Base-by-base conservation (phyloP, 2,329 filamentous ascomycete species). In the Samsoniella hepiali region DNA sequence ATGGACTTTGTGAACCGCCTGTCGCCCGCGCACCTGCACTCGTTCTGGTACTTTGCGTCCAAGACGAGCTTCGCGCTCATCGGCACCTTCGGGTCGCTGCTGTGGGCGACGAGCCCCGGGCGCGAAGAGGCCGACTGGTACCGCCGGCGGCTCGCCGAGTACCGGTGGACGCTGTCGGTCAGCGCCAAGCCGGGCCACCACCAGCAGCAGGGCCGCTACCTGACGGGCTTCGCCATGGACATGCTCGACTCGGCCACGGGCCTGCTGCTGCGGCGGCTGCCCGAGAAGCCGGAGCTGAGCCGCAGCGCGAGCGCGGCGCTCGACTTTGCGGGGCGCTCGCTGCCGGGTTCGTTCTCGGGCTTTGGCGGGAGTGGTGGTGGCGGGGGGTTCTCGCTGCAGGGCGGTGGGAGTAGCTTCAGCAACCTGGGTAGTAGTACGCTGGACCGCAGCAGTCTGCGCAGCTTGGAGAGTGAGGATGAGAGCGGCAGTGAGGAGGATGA, bases 1-100 rank as follows among this genome's bases (percentile, higher is more conserved):
- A 96, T 98, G 91, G 94, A 98, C 74, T 97, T 97, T 76, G 93
- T 97, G 70, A 97, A 97, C 76, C 89, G 94, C 0, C 84, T 98
- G 38, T 92, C 90, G 51, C 91, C 92, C 0, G 86, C 88, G 42
- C 93, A 98, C 70, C 83, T 97, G 36, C 87, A 89, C n/a, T 86
- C 91, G 0, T 97, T 97, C 77, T 98, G 94, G 94, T 93, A 91
- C 73, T 94, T 93, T 72, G 88, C 91, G 2, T 91, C 89, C 47
- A 91, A 92, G 71, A 91, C 90, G 44, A 97, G 97, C 76, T 97
- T 98, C 76, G 93, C 94, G 0, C 82, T 98, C 11, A 97, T 98
- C 70, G 93, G 93, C 62, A 97, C 93, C 0, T 98, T 98, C 73
- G 94, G 93, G 3, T 91, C 91, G 15, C 81, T 98, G 11, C 84